Evolutionary conservation across 2,329 filamentous ascomycete genomes (phyloP).

Genomic region (Juglanconis sp.): DNA sequence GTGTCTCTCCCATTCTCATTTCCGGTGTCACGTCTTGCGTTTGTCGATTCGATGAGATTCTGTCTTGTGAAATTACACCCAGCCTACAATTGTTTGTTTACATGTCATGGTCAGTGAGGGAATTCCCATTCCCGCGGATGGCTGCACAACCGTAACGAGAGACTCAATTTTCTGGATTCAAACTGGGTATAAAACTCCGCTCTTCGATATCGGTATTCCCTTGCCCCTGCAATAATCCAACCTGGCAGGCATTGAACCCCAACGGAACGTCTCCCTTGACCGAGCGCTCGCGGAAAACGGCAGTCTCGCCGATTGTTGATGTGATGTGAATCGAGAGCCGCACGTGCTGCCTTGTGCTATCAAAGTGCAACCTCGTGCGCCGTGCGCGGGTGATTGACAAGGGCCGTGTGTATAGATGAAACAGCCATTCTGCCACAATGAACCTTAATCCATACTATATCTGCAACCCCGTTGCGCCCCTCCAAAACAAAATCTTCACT

Average conservation of each 20-base stretch:
- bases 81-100: conserved; percentile 3
- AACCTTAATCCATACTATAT: conserved; percentile 8
- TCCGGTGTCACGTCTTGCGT: conserved; percentile 7
- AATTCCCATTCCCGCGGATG: too few species aligned
- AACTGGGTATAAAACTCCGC: background rate
- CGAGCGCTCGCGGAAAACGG: background rate
- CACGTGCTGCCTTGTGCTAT: background rate
- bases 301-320: background rate
- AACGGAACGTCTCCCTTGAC: background rate
- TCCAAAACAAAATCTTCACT: conserved; percentile 1
- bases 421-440: conserved; percentile 2
- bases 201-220: background rate
- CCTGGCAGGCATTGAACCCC: background rate
- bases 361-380: conserved; percentile 3
- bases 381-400: conserved; percentile 14
- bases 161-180: background rate
- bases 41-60: conserved; percentile 10
- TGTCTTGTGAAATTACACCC: conserved; percentile 12
- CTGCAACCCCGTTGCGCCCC: background rate
- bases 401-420: conserved; percentile 7
- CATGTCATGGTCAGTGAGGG: conserved; percentile 8
- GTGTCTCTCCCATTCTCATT: conserved; percentile 8
- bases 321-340: background rate
- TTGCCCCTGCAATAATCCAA: conserved; percentile 1
- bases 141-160: background rate